Base-by-base conservation (phyloP, 2,329 filamentous ascomycete genomes). In the Pestalotiopsis sp. region DNA sequence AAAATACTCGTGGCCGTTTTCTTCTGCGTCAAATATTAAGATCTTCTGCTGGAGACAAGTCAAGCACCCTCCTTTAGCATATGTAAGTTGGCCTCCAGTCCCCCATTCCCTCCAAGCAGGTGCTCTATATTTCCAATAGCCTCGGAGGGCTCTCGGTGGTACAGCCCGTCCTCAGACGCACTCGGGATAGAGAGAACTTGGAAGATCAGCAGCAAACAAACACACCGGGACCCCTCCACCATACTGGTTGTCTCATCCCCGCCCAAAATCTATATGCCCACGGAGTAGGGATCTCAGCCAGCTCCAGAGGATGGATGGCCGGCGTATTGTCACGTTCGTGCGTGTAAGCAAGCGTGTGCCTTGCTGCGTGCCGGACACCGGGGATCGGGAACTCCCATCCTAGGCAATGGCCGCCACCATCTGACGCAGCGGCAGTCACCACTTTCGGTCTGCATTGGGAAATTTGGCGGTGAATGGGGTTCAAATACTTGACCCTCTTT, bases 401-500 rank as follows among this genome's bases (percentile, higher is more conserved):
- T n/a, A 52, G 45, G 17, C 17, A n/a, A 52, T 20, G 45, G 45
- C 45, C 45, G 45, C 45, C 45, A 52, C 45, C 45, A 52, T 36
- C 31, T 36, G 17, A 52, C 45, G 17, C 17, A 52, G 45, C 17
- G 45, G 45, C 45, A 58, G 63, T 36, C 27, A 31, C 23, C 49
- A 25, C 49, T 27, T 25, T 38, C 45, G 17, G 45, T n/a, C 45
- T 52, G 45, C 45, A 52, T 52, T n/a, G 45, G 45, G 45, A 39
- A 52, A 67, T 62, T 67, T 67, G 65, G 65, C 65, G 65, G 65
- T 67, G 65, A 67, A 67, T 17, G 52, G 31, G 27, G 65, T 61
- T 61, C 65, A 61, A 66, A 66, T 61, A 59, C 57, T 38, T 52
- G 45, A 52, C 45, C 45, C 45, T 52, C 45, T 39, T 36, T 36